Percentiles rank a stretch among this genome's conserved stretches.
These are phyloP conservation scores for Polychaeton citri DNA, from an alignment of 2,329 filamentous ascomycete species.

Conservation along the genomic window DNA sequence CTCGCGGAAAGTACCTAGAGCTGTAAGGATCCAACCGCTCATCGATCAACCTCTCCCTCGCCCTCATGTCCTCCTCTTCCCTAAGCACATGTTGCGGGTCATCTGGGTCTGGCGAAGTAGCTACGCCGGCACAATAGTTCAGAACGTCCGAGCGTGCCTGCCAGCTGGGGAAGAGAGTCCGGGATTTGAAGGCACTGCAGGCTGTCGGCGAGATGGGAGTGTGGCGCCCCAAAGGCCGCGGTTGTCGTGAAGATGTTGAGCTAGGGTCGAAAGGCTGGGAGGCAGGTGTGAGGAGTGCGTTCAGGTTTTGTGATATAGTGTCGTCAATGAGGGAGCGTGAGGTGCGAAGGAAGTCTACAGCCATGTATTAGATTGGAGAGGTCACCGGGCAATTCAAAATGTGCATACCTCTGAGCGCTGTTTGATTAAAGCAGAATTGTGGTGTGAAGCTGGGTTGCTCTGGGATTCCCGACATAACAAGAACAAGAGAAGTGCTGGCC, in stretches of 20 bases:
- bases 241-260: conserved; percentile 54
- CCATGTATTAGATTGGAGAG: no score
- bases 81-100: conserved; percentile 64
- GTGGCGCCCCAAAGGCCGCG: conserved; percentile 34
- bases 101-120: conserved; percentile 72
- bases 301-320: conserved; percentile 83
- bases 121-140: conserved; percentile 79
- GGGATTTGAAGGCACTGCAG: conserved; percentile 61
- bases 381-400: no score
- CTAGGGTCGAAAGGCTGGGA: conserved; percentile 59
- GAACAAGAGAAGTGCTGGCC: no score
- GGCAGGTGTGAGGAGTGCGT: conserved; percentile 70
- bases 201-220: conserved; percentile 45
- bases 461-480: conserved; percentile 28
- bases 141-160: conserved; percentile 68
- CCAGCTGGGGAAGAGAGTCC: conserved; percentile 81
- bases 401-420: conserved; percentile 32
- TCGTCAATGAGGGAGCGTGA: conserved; percentile 82
- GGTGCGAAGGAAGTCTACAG: conserved; percentile 72
- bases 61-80: conserved; percentile 55
- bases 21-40: conserved; percentile 90
- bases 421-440: conserved; percentile 40
- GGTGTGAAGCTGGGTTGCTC: conserved; percentile 30
- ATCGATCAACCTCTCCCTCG: conserved; percentile 63
- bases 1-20: conserved; percentile 62